Evolutionary conservation across 495 filamentous ascomycete species (phyloP).

Genomic region (Penicillium macrosclerotiorum): DNA sequence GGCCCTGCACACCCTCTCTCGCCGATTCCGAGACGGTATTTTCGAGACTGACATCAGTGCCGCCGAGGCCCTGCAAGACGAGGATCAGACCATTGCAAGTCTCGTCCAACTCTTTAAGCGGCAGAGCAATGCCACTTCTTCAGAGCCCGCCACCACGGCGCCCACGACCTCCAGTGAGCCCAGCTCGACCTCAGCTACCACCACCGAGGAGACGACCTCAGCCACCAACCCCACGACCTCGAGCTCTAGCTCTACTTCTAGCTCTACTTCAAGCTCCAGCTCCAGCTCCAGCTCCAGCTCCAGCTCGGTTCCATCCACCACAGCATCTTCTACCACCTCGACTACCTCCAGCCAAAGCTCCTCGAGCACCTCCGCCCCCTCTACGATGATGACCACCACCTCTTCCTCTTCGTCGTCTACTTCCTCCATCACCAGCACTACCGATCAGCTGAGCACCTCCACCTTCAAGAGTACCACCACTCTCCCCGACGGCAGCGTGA

Average conservation of each 20-base stretch:
- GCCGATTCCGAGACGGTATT: constrained; percentile 52
- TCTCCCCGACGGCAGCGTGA: constrained; percentile 65
- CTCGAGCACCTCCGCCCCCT: constrained; percentile 38
- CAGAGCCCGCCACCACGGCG: constrained; percentile 12
- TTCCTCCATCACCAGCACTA: constrained; percentile 30
- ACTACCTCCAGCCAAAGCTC: no score
- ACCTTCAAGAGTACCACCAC: constrained; percentile 54
- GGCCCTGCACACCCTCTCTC: constrained; percentile 47
- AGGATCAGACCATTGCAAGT: constrained; percentile 43
- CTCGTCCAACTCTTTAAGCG: constrained; percentile 44
- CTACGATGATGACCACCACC: constrained; percentile 44
- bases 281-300: constrained; percentile 41
- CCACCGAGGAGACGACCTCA: neutral
- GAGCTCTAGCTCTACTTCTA: constrained; percentile 10
- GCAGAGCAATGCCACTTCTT: constrained; percentile 32
- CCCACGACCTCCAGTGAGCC: constrained; percentile 11
- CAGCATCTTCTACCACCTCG: constrained; percentile 28
- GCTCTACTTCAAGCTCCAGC: constrained; percentile 2
- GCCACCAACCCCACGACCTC: constrained; percentile 10
- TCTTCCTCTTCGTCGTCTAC: constrained; percentile 30
- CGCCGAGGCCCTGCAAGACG: constrained; percentile 46
- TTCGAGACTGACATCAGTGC: constrained; percentile 46
- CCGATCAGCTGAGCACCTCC: constrained; percentile 33
- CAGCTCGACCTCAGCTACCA: no score
- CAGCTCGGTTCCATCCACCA: constrained; percentile 32